Evolutionary conservation across 345 rosid genomes (phyloP).

Genomic region (Rhizophora mangle): DNA sequence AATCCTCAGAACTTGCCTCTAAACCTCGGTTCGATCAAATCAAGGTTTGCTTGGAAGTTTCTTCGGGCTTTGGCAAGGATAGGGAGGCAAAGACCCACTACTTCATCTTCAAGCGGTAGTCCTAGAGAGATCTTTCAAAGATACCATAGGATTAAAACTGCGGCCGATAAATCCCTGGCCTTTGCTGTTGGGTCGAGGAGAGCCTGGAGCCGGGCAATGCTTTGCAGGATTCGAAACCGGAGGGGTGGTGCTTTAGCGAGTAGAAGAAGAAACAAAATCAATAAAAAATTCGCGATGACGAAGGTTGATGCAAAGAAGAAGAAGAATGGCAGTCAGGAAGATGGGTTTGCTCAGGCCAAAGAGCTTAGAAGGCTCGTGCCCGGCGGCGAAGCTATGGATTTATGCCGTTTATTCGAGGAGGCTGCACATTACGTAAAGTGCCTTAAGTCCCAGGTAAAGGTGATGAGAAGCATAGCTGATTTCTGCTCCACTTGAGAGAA

Average conservation of each 20-base stretch:
- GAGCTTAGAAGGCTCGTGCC: slow-evolving; percentile 36
- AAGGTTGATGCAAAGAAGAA: neutral
- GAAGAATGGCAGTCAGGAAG: neutral
- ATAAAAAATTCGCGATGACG: neutral
- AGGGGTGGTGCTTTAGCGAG: neutral
- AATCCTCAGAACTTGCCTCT: neutral
- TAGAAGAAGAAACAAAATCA: slow-evolving; percentile 5
- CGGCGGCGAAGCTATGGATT: slow-evolving; percentile 35
- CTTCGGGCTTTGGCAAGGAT: slow-evolving; percentile 23
- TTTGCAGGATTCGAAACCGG: slow-evolving; percentile 20
- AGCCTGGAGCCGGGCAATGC: slow-evolving; percentile 42
- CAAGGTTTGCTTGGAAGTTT: slow-evolving; percentile 30
- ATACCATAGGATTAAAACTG: slow-evolving; percentile 25
- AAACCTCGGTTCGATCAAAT: neutral
- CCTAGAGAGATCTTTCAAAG: slow-evolving; percentile 4
- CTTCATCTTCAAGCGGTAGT: neutral
- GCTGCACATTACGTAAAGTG: slow-evolving; percentile 38
- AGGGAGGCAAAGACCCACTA: neutral
- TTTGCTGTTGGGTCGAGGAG: slow-evolving; percentile 28
- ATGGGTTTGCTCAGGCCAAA: neutral
- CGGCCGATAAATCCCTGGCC: slow-evolving; percentile 38
- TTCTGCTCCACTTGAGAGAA: slow-evolving; percentile 6
- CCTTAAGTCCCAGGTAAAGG: slow-evolving; percentile 36
- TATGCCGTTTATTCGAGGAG: slow-evolving; percentile 34
- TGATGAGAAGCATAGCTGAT: slow-evolving; percentile 38